These are phyloP conservation scores for Lyophyllum semitale DNA, from an alignment of 768 basidiomycete genomes.

Conservation along the genomic window DNA sequence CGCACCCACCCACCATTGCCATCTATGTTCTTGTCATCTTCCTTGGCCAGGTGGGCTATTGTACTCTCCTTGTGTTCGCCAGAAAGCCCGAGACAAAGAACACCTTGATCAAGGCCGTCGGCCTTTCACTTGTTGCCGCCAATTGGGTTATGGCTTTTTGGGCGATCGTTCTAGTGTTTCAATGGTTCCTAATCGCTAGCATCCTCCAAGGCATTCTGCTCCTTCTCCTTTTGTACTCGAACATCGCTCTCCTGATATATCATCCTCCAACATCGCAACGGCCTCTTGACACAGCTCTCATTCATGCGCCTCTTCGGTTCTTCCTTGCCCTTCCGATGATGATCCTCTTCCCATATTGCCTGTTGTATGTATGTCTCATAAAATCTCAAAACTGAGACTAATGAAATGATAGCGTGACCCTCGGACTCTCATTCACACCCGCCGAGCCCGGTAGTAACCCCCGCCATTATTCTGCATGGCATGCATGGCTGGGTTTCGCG, in stretches of 20 bases:
- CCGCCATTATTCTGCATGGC: conserved; percentile 54
- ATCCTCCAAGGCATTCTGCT: conserved; percentile 72
- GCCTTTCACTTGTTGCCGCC: conserved; percentile 69
- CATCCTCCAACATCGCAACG: conserved; percentile 57
- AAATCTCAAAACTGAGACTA: background rate
- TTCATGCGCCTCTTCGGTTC: conserved; percentile 85
- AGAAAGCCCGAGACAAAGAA: conserved; percentile 79
- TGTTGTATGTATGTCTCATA: conserved; percentile 46
- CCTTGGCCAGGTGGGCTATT: conserved; percentile 78
- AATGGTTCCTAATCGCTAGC: conserved; percentile 77
- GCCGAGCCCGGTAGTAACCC: conserved; percentile 40
- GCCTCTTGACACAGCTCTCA: conserved; percentile 78
- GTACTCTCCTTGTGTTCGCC: conserved; percentile 71
- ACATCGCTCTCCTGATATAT: conserved; percentile 75
- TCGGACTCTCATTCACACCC: conserved; percentile 63
- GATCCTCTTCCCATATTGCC: conserved; percentile 59
- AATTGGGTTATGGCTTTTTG: conserved; percentile 83
- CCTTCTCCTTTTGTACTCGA: conserved; percentile 75
- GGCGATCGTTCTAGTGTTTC: conserved; percentile 77
- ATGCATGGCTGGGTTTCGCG: conserved; percentile 75
- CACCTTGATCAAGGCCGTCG: conserved; percentile 79
- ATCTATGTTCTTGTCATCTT: conserved; percentile 64
- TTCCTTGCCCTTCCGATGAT: conserved; percentile 57
- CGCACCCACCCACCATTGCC: conserved; percentile 56
- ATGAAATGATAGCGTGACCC: conserved; percentile 51